Percentiles rank a stretch among this genome's conserved stretches.
Conservation (phyloP, 495 filamentous ascomycete species). For the Aspergillus heteromorphus region DNA sequence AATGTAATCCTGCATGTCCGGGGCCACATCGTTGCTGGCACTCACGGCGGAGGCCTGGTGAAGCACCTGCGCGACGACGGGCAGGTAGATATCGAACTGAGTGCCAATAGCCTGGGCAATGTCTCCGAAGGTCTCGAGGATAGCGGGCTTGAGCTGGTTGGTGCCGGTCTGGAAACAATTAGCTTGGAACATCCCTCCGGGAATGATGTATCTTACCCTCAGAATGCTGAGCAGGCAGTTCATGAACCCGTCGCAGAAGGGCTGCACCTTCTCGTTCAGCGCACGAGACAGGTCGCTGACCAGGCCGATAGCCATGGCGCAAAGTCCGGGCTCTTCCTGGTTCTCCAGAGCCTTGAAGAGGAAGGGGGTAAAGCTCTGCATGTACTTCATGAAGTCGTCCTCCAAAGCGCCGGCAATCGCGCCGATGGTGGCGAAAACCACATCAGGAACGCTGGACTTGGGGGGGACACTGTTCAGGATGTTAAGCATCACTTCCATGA, state of each 20-base stretch:
- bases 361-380: conserved; percentile 88
- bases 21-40: conserved; percentile 60
- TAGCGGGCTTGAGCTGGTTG: conserved; percentile 97
- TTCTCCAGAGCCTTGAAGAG: conserved; percentile 89
- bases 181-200: conserved; percentile 35
- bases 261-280: conserved; percentile 80
- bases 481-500: conserved; percentile 83
- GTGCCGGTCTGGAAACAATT: conserved; percentile 49
- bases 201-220: conserved; percentile 52
- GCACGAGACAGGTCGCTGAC: conserved; percentile 94
- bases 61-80: conserved; percentile 86
- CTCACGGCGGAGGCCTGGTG: conserved; percentile 85
- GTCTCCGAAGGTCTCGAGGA: conserved; percentile 95
- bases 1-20: conserved; percentile 94
- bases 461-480: conserved; percentile 69
- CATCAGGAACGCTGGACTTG: conserved; percentile 94
- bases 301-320: conserved; percentile 94
- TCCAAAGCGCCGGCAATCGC: conserved; percentile 82
- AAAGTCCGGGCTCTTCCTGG: conserved; percentile 89
- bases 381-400: conserved; percentile 90
- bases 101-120: conserved; percentile 93
- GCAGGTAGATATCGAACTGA: conserved; percentile 86
- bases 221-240: conserved; percentile 90
- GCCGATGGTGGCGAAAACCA: conserved; percentile 84
- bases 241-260: conserved; percentile 96